Evolutionary conservation across 2,329 filamentous ascomycete species (phyloP), one percentile per base, ranked within the genome.

Genomic region (Massarina eburnea): DNA sequence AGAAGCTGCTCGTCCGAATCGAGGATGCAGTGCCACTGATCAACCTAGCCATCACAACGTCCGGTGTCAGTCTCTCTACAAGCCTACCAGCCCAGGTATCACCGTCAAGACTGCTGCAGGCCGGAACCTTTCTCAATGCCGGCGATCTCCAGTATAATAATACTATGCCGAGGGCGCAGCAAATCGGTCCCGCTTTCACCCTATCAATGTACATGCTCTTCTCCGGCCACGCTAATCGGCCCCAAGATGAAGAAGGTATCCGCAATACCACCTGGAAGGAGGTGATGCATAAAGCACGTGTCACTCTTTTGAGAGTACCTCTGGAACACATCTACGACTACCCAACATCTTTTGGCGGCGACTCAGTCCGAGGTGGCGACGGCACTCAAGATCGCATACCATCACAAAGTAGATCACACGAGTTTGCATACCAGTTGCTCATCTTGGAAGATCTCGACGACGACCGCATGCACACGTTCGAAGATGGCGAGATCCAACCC

Each of bases 141-240:
- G 91, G 90, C 2, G 94, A 99, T 67, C 86, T 85, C 0, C 86
- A 91, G 52, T 96, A 94, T 68, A 81, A 82, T 2, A 78, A 83
- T 52, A 76, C 82, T 32, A 80, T 85, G 5, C 78, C 74, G 0
- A 72, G 76, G 8, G 79, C 86, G 0, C 83, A 89, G 36, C 91
- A 96, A 63, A 87, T 97, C 48, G 94, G 94, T 0, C 91, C 92
- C 0, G 82, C 85, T 0, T 97, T 96, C 61, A 86, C 82, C 0
- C 70, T 97, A 7, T 95, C 91, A 0, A 74, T 97, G 56, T 99
- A 97, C 70, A 96, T 97, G 91, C 80, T 97, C 1, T 99, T 97
- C 61, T 79, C 85, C 2, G 88, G 90, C 1, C 91, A 97, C 68
- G 76, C 85, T 3, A 74, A 75, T 34, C 72, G 81, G 30, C 73